Conservation (phyloP, 129 eudicot species). For the Artemisia tridentata region DNA sequence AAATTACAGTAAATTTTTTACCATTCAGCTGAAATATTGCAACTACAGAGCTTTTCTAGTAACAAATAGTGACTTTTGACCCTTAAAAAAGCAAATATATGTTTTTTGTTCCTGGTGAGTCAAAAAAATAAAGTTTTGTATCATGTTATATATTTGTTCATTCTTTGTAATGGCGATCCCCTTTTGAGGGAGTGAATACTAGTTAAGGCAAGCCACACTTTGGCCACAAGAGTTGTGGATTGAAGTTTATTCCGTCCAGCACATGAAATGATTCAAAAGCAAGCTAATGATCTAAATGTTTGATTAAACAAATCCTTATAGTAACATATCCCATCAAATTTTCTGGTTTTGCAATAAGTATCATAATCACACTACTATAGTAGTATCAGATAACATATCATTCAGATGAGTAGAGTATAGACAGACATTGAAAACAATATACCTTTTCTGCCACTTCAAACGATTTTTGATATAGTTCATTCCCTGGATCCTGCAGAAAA, state of each 20-base stretch:
- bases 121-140: no score
- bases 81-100: no score
- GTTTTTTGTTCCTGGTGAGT: no score
- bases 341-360: neutral
- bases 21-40: neutral
- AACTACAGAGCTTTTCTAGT: no score
- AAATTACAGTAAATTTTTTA: neutral
- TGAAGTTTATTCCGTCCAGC: no score
- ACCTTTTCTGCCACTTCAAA: constrained; percentile 79
- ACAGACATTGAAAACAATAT: constrained; percentile 6
- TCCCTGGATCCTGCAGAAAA: constrained; percentile 60
- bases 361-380: neutral
- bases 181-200: no score
- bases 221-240: no score
- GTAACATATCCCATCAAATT: neutral
- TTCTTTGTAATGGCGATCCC: no score
- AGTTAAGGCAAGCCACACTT: no score
- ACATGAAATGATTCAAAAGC: neutral
- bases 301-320: no score
- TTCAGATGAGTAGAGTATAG: neutral
- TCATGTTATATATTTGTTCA: no score
- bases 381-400: neutral
- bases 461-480: constrained; percentile 76
- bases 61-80: no score
- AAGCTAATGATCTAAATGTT: neutral